phyloP scores from a whole-genome alignment of 2,329 filamentous ascomycete species.

The Fusarium tjaetaba region DNA sequence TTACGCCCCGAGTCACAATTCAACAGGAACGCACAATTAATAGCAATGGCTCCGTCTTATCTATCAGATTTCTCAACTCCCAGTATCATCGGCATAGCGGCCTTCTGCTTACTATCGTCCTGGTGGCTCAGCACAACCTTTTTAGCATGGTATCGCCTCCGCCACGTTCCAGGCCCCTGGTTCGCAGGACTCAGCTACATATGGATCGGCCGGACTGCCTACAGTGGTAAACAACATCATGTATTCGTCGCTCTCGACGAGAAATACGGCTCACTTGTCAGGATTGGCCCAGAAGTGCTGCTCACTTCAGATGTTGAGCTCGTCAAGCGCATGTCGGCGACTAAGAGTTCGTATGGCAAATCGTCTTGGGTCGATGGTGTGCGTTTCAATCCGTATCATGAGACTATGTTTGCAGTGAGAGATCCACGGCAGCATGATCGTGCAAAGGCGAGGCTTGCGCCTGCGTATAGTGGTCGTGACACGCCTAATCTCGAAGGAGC shows the following conservation, averaged over 20 bases:
- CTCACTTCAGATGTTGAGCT: not conserved
- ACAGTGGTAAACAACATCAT: not conserved
- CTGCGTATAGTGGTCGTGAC: not conserved
- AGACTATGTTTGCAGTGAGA: not conserved
- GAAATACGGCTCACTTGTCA: not conserved
- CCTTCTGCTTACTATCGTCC: fast-evolving
- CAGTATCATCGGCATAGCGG: fast-evolving
- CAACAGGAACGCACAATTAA: too few species aligned
- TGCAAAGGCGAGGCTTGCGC: not conserved
- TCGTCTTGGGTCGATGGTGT: not conserved
- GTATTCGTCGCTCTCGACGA: not conserved
- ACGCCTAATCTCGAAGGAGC: not conserved
- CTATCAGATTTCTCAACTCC: fast-evolving
- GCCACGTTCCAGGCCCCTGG: conserved; percentile 1
- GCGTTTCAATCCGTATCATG: not conserved
- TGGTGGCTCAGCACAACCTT: not conserved
- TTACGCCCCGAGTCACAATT: not conserved
- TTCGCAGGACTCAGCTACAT: not conserved
- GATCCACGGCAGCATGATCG: not conserved
- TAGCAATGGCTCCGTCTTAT: too few species aligned
- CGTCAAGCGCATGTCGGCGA: not conserved
- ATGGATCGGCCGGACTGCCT: not conserved
- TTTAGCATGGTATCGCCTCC: not conserved
- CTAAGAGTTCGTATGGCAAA: not conserved
- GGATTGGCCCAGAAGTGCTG: not conserved